phyloP scores from a whole-genome alignment of 2,329 filamentous ascomycete species.

The Arthrobotrys sinensis region DNA sequence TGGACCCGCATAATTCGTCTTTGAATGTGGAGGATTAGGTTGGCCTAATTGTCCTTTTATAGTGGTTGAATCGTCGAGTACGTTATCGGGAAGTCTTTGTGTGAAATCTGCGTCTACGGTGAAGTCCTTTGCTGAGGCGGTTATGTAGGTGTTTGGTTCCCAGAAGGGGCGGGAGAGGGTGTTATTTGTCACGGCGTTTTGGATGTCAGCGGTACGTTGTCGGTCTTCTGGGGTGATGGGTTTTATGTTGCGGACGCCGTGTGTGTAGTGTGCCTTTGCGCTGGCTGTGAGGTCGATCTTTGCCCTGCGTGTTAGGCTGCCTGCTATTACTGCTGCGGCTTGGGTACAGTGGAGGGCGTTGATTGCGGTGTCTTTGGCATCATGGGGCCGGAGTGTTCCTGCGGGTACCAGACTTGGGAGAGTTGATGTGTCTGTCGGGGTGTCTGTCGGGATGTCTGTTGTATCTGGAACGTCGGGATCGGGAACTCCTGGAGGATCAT shows the following conservation, averaged over 20 bases:
- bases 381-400: not conserved
- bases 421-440: too few species aligned
- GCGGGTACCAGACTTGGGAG: not conserved
- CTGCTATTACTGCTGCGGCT: not conserved
- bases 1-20: conserved; percentile 19
- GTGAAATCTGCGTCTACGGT: conserved; percentile 8
- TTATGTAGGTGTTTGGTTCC: conserved; percentile 50
- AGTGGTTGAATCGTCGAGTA: conserved; percentile 16
- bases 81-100: conserved; percentile 25
- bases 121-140: not conserved
- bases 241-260: conserved; percentile 15
- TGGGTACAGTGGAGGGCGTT: conserved; percentile 10
- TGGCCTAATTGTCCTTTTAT: conserved; percentile 2
- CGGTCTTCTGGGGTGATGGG: not conserved
- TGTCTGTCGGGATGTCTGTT: not conserved
- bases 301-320: not conserved
- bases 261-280: not conserved
- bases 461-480: not conserved
- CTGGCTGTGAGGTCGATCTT: not conserved
- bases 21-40: conserved; percentile 19
- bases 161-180: conserved; percentile 41
- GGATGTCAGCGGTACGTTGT: conserved; percentile 6
- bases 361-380: conserved; percentile 10
- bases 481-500: not conserved
- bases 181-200: not conserved